Evolutionary conservation across 1,139 yeast species (phyloP).

Genomic region (Chernovozyma sophiae-reginae): DNA sequence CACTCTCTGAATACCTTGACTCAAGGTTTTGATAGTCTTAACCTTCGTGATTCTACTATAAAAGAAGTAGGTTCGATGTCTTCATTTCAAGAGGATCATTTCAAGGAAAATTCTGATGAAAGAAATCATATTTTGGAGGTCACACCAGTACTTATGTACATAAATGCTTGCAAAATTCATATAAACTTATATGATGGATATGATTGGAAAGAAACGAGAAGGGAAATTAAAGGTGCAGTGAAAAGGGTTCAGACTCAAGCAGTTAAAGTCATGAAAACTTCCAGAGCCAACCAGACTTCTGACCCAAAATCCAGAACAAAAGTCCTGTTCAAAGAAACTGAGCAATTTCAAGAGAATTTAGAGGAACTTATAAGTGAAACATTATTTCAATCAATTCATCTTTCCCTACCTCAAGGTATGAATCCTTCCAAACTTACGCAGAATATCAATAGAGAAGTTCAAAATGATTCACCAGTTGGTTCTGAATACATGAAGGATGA

Average conservation of each 20-base stretch:
- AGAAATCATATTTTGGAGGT: conserved; percentile 8
- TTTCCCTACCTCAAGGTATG: conserved; percentile 53
- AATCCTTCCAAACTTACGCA: conserved; percentile 46
- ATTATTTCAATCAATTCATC: conserved; percentile 68
- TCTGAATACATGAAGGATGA: conserved; percentile 3
- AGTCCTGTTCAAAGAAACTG: conserved; percentile 9
- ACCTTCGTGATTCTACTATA: conserved; percentile 1
- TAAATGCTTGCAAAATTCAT: conserved; percentile 35
- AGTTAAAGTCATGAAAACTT: conserved; percentile 6
- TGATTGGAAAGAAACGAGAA: conserved; percentile 83
- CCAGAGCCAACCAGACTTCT: not conserved
- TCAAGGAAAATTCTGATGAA: conserved; percentile 15
- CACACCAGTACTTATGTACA: conserved; percentile 27
- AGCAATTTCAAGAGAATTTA: conserved; percentile 11
- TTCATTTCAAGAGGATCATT: conserved; percentile 44
- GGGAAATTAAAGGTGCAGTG: conserved; percentile 60
- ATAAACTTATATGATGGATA: conserved; percentile 82
- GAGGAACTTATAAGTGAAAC: conserved; percentile 53
- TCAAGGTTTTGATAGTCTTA: conserved; percentile 18
- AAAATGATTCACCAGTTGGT: conserved; percentile 24
- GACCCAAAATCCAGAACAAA: conserved; percentile 1
- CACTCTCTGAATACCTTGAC: conserved; percentile 13
- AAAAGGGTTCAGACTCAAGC: conserved; percentile 54
- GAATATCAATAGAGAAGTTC: conserved; percentile 47
- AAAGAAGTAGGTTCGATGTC: not conserved